These are phyloP conservation scores for Lipomyces sp. DNA, from an alignment of 805 yeast genomes.

Conservation along the genomic window DNA sequence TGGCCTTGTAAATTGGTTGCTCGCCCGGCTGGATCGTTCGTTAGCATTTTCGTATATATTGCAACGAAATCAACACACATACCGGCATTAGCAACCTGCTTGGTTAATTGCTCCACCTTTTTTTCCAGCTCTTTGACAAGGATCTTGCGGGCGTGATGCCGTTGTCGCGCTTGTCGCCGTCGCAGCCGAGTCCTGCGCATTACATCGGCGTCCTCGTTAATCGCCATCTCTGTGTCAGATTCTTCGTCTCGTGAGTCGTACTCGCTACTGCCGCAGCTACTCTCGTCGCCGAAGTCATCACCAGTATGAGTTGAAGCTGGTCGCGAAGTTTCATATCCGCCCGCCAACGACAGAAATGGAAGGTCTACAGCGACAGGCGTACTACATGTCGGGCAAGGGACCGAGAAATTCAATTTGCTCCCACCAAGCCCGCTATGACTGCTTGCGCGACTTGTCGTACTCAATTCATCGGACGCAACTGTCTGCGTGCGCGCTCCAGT, in stretches of 20 bases:
- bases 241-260: slow-evolving; percentile 6
- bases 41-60: not conserved
- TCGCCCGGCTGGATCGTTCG: slow-evolving; percentile 16
- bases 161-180: slow-evolving; percentile 3
- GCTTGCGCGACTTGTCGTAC: not conserved
- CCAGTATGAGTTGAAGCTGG: not conserved
- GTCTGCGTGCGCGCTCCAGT: too few species aligned
- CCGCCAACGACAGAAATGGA: slow-evolving; percentile 28
- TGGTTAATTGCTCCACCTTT: slow-evolving; percentile 21
- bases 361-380: slow-evolving; percentile 30
- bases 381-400: slow-evolving; percentile 30
- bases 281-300: slow-evolving; percentile 5
- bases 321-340: slow-evolving; percentile 4
- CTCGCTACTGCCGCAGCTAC: slow-evolving; percentile 5
- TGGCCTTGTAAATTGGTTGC: slow-evolving; percentile 24
- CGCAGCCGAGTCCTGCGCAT: not conserved
- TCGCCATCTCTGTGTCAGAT: not conserved
- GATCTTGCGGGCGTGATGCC: slow-evolving; percentile 5
- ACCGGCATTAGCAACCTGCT: slow-evolving; percentile 18
- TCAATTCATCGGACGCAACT: not conserved
- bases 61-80: not conserved
- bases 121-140: slow-evolving; percentile 15
- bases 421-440: not conserved
- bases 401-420: slow-evolving; percentile 24
- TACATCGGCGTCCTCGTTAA: not conserved